phyloP scores from a whole-genome alignment of 768 basidiomycete genomes.

The Kwoniella botswanensis region DNA sequence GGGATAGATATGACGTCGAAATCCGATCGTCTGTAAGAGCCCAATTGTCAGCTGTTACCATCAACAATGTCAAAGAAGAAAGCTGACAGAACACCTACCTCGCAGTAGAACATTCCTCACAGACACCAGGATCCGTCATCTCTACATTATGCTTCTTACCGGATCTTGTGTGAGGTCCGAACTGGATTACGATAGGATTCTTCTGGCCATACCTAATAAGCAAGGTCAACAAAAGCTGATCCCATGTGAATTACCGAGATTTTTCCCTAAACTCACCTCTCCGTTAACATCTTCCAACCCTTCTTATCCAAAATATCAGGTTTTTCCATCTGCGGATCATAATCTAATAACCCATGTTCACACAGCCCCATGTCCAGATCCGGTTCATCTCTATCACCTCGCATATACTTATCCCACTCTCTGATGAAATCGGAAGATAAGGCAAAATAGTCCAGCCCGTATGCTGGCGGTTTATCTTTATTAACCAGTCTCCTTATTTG shows the following conservation, averaged over 20 bases:
- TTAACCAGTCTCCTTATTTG: slow-evolving; percentile 14
- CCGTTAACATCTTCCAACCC: slow-evolving; percentile 31
- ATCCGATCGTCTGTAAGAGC: neutral
- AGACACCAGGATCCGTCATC: slow-evolving; percentile 4
- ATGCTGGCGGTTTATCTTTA: slow-evolving; percentile 5
- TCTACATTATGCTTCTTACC: slow-evolving; percentile 19
- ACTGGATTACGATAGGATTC: slow-evolving; percentile 20
- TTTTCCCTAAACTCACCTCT: slow-evolving; percentile 14
- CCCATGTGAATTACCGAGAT: neutral
- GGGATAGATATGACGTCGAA: neutral
- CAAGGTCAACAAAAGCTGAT: neutral
- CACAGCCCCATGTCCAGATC: slow-evolving; percentile 23
- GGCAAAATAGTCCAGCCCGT: slow-evolving; percentile 29
- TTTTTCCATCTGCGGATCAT: slow-evolving; percentile 34
- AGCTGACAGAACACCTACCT: slow-evolving; percentile 7
- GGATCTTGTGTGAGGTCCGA: neutral
- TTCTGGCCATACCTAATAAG: slow-evolving; percentile 20
- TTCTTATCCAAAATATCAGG: slow-evolving; percentile 9
- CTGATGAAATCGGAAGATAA: slow-evolving; percentile 25
- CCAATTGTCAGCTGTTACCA: too few relatives aligned
- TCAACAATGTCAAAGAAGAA: too few relatives aligned
- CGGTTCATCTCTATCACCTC: slow-evolving; percentile 12
- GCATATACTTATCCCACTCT: slow-evolving; percentile 24
- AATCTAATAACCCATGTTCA: slow-evolving; percentile 35
- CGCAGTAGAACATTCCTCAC: slow-evolving; percentile 25